Conservation (phyloP, 768 basidiomycete species). For the Russula virescens region DNA sequence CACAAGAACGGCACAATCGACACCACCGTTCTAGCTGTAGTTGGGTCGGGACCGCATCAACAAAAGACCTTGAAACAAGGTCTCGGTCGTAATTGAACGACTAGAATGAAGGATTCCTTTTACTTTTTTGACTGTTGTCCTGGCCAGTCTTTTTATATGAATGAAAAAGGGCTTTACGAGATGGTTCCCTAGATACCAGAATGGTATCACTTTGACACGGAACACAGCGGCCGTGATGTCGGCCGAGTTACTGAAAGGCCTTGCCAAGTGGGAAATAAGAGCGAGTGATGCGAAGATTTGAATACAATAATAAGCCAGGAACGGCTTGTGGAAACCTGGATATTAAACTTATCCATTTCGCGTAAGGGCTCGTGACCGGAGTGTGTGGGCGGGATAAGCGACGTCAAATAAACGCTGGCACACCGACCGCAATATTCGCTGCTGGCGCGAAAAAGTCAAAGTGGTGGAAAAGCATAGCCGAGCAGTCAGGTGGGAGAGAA, state of each 20-base stretch:
- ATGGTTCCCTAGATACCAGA: constrained; percentile 17
- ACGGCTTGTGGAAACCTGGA: constrained; percentile 7
- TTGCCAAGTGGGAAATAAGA: constrained; percentile 16
- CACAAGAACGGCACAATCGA: neutral
- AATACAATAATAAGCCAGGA: constrained; percentile 17
- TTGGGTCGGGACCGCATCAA: neutral
- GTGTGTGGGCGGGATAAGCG: constrained; percentile 5
- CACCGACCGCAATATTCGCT: neutral
- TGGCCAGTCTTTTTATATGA: neutral
- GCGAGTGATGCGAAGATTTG: neutral
- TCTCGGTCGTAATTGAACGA: neutral
- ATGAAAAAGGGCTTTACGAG: neutral
- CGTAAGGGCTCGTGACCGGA: constrained; percentile 16
- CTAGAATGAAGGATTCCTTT: neutral
- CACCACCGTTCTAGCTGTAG: too few species aligned
- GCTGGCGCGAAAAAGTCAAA: neutral
- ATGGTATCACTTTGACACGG: neutral
- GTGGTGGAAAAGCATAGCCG: neutral
- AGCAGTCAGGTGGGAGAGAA: neutral
- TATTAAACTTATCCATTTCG: constrained; percentile 17
- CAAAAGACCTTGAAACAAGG: neutral
- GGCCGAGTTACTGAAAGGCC: constrained; percentile 1
- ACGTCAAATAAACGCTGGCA: constrained; percentile 4
- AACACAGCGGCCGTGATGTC: constrained; percentile 6
- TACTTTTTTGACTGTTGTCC: neutral